A percentile compares a stretch with the other conserved stretches of the same genome.
Evolutionary conservation across 306 rosid genomes (phyloP).

Genomic region (Corylus americana): DNA sequence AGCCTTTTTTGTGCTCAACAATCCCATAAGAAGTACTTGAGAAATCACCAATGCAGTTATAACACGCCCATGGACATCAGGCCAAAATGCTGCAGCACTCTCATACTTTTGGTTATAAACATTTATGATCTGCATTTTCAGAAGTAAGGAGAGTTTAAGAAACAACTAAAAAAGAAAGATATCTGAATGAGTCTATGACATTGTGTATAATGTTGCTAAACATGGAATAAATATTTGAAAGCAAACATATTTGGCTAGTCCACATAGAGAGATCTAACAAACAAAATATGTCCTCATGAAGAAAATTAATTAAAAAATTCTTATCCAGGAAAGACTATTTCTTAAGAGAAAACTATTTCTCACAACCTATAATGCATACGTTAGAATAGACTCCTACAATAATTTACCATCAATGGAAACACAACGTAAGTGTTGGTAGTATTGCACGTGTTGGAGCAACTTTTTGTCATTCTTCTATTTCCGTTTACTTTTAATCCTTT

Average conservation of each 20-base stretch:
- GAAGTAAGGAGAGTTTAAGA: conserved; percentile 19
- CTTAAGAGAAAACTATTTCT: too few relatives aligned
- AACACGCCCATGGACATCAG: conserved; percentile 85
- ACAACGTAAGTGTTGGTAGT: too few relatives aligned
- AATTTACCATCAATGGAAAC: too few relatives aligned
- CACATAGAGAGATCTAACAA: background rate
- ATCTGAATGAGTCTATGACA: background rate
- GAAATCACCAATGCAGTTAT: conserved; percentile 69
- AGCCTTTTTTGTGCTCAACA: conserved; percentile 67
- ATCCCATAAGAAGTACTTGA: conserved; percentile 74
- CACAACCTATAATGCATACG: too few relatives aligned
- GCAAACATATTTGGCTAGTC: background rate
- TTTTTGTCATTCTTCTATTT: too few relatives aligned
- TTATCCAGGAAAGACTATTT: background rate
- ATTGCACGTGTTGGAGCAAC: background rate
- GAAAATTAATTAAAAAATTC: background rate
- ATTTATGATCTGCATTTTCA: conserved; percentile 81
- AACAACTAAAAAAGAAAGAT: conserved; percentile 1
- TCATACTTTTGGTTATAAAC: conserved; percentile 93
- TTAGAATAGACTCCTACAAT: too few relatives aligned
- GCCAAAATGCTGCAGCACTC: conserved; percentile 98
- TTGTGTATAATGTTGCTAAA: background rate
- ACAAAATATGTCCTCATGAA: background rate
- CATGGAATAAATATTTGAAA: background rate
- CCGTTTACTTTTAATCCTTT: too few relatives aligned